phyloP scores from a whole-genome alignment of 2,329 filamentous ascomycete species.

The Sclerotinia trifoliorum region DNA sequence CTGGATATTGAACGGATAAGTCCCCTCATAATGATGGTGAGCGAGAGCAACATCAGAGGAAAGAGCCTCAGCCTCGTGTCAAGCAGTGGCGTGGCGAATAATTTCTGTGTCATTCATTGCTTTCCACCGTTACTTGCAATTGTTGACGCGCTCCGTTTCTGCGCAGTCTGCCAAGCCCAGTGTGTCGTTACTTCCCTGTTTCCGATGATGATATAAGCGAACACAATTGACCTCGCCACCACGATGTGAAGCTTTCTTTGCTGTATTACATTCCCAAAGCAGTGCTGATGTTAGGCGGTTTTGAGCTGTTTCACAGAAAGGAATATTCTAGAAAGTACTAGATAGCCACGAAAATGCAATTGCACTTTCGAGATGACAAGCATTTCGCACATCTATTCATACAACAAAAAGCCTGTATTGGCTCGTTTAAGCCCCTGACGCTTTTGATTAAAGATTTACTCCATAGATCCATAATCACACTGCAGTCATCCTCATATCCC shows the following conservation, averaged over 20 bases:
- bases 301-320: neutral
- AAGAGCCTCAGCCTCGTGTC: conserved; percentile 12
- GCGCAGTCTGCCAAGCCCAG: conserved; percentile 12
- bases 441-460: neutral
- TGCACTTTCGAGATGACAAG: conserved; percentile 9
- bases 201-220: conserved; percentile 1
- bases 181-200: neutral
- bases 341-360: conserved; percentile 9
- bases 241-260: neutral
- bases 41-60: neutral
- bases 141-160: conserved; percentile 15
- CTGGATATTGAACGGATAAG: neutral
- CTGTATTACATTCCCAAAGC: neutral
- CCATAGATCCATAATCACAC: neutral
- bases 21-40: neutral
- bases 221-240: conserved; percentile 1
- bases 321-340: conserved; percentile 9
- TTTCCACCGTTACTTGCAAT: neutral
- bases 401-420: neutral
- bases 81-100: conserved; percentile 16
- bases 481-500: neutral
- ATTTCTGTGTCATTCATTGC: neutral
- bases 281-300: neutral
- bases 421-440: neutral
- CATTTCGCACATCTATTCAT: neutral